Evolutionary conservation across 2,329 filamentous ascomycete genomes (phyloP), one percentile per base, ranked within the genome.

Genomic region (Colletotrichum coccodes): DNA sequence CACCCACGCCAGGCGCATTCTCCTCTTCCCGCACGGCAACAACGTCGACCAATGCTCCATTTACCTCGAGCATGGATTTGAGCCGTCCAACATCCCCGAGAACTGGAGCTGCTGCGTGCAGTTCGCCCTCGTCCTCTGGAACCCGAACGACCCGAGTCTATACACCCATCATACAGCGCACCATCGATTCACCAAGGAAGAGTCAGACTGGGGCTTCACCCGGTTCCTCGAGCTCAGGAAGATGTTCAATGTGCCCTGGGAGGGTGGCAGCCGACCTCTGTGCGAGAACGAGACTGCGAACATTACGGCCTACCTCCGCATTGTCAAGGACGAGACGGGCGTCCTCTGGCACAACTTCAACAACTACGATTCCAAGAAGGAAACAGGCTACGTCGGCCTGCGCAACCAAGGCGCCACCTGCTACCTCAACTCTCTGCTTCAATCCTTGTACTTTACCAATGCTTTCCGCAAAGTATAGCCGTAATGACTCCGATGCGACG

Each of bases 171-270:
- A 94, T 83, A 88, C 85, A 49, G 96, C 96, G n/a, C 94, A 95
- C 74, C 96, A 99, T 78, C 92, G 96, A 68, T 99, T 98, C 80
- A 98, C 94, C 4, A 93, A 93, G 71, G 96, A 98, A 49, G 96
- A 99, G 80, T 94, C 94, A 28, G 96, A 99, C 76, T 99, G 96
- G 96, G 96, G 96, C 1, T 99, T 99, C 79, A 99, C 96, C n/a
- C 87, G 95, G 64, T 99, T 98, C 77, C 90, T 94, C 14, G 96
- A 98, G 79, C 87, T 97, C 57, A 88, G 94, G 61, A 92, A 90
- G 75, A 91, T 98, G 79, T 97, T 98, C 77, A 91, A 91, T 70
- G 84, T 90, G 38, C 87, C 89, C 2, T 97, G 92, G 88, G 92
- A 96, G 65, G 89, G 90, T 26, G 83, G 84, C 26, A 83, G 81